Conservation (phyloP, 129 eudicot genomes). For the Calendula officinalis region DNA sequence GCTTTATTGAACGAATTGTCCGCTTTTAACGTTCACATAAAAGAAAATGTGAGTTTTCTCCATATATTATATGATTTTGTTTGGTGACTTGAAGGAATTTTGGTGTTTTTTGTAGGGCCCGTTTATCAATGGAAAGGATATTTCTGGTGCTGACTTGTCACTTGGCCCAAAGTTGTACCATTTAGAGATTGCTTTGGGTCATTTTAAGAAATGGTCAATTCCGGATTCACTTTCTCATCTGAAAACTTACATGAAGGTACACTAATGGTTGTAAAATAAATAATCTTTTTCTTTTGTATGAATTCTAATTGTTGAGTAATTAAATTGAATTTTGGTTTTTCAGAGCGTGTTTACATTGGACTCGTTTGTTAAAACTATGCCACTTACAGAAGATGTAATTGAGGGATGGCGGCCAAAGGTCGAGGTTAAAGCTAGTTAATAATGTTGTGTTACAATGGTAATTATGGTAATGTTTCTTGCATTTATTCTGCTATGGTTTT, state of each 20-base stretch:
- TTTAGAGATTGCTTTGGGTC: conserved; percentile 81
- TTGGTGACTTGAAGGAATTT: conserved; percentile 10
- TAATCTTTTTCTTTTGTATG: not conserved
- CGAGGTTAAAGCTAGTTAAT: conserved; percentile 37
- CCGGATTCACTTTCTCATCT: conserved; percentile 81
- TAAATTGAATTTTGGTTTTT: not conserved
- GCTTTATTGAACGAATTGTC: conserved; percentile 68
- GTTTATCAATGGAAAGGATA: conserved; percentile 64
- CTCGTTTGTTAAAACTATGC: conserved; percentile 74
- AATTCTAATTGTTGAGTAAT: not conserved
- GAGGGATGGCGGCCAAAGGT: conserved; percentile 97
- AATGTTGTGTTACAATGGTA: too few species aligned
- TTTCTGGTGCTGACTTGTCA: conserved; percentile 92
- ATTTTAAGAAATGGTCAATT: conserved; percentile 82
- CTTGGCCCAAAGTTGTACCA: conserved; percentile 93
- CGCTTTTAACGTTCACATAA: conserved; percentile 61
- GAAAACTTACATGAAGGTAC: conserved; percentile 86
- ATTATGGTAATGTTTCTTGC: not conserved
- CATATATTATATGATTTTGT: not conserved
- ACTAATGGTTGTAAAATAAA: too few species aligned
- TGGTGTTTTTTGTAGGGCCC: conserved; percentile 54
- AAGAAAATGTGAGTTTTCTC: conserved; percentile 71
- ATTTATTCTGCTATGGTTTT: conserved; percentile 10
- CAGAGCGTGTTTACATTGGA: conserved; percentile 71
- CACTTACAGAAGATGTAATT: conserved; percentile 64